Evolutionary conservation across 2,329 filamentous ascomycete species (phyloP).

Genomic region (Hawksworthiomyces lignivorus): DNA sequence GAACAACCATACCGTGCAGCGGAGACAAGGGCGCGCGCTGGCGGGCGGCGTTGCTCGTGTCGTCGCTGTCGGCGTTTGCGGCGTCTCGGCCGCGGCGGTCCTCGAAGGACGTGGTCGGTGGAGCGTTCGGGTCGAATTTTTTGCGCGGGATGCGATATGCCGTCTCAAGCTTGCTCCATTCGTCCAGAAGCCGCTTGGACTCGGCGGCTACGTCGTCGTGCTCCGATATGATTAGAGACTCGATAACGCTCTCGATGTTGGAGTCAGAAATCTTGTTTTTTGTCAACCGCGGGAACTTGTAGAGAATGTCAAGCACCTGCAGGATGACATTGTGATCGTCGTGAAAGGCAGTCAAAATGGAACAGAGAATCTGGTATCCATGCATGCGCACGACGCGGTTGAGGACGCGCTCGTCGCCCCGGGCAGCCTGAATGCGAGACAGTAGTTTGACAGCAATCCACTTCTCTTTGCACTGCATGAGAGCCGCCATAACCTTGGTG

Average conservation of each 20-base stretch:
- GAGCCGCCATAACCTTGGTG: conserved; percentile 88
- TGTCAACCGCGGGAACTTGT: conserved; percentile 81
- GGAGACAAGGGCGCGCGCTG: conserved; percentile 17
- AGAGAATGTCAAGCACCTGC: conserved; percentile 82
- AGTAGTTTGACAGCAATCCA: conserved; percentile 98
- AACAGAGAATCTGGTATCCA: conserved; percentile 91
- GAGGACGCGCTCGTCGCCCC: conserved; percentile 73
- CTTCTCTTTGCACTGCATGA: conserved; percentile 98
- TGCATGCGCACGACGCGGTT: conserved; percentile 93
- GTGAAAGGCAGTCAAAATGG: conserved; percentile 73
- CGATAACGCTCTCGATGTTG: conserved; percentile 79
- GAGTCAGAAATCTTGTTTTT: conserved; percentile 96
- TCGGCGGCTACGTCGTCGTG: conserved; percentile 69
- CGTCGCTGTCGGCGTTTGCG: conserved; percentile 22
- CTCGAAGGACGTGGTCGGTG: conserved; percentile 39
- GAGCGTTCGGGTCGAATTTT: conserved; percentile 66
- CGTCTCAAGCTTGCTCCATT: conserved; percentile 84
- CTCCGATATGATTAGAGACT: conserved; percentile 57
- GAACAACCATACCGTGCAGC: conserved; percentile 42
- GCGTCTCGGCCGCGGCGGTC: conserved; percentile 58
- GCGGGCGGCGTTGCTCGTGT: neutral
- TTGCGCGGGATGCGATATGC: conserved; percentile 90
- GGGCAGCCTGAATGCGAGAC: conserved; percentile 73
- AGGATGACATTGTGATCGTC: conserved; percentile 86
- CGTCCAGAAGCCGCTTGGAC: conserved; percentile 64